Percentiles rank a stretch among this genome's conserved stretches.
Evolutionary conservation across 345 rosid species (phyloP).

Genomic region (Populus pruinosa): DNA sequence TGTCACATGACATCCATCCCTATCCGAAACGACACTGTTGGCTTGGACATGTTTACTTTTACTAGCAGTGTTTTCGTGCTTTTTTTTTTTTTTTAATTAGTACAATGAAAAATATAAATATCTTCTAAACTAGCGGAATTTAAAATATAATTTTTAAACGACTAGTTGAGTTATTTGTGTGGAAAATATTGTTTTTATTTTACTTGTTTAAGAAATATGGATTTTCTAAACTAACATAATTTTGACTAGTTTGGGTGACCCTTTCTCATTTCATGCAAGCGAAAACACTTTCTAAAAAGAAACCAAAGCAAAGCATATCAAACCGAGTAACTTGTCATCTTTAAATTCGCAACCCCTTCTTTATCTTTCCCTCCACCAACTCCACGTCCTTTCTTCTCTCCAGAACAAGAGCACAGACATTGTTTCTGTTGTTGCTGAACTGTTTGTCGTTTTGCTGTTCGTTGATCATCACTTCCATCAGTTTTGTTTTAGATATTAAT

Average conservation of each 20-base stretch:
- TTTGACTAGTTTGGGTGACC: not conserved
- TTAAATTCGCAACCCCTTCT: not conserved
- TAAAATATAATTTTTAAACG: too few relatives aligned
- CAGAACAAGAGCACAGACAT: not conserved
- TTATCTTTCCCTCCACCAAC: not conserved
- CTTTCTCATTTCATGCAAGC: not conserved
- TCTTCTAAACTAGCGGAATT: too few relatives aligned
- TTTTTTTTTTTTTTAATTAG: too few relatives aligned
- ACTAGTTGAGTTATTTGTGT: too few relatives aligned
- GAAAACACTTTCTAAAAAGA: not conserved
- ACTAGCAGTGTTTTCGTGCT: not conserved
- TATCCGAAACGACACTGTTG: too few relatives aligned
- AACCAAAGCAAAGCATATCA: not conserved
- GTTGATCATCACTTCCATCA: not conserved
- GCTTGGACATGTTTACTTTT: not conserved
- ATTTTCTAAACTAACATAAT: too few relatives aligned
- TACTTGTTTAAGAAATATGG: too few relatives aligned
- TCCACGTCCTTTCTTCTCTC: not conserved
- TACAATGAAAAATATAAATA: too few relatives aligned
- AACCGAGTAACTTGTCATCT: not conserved
- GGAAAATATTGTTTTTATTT: too few relatives aligned
- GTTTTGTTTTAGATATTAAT: not conserved
- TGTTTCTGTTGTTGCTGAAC: not conserved
- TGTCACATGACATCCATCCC: not conserved
- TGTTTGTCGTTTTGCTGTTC: not conserved